Percentiles rank a stretch among this genome's conserved stretches.
Conservation (phyloP, 2,329 filamentous ascomycete genomes). For the Anthostomella pinea region DNA sequence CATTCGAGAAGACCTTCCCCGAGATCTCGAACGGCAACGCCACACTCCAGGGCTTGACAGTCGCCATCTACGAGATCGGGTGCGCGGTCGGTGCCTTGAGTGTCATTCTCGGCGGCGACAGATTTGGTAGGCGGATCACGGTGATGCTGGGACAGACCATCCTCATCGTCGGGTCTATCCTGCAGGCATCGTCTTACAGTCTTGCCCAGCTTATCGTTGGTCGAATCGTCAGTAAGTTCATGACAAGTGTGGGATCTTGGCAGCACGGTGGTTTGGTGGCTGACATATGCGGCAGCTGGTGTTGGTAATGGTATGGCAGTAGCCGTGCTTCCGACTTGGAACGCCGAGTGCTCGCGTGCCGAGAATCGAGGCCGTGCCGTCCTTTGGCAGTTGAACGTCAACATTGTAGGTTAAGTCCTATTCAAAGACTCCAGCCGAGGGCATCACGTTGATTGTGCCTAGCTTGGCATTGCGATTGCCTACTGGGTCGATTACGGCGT, state of each 20-base stretch:
- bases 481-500: slow-evolving; percentile 3
- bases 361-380: slow-evolving; percentile 1
- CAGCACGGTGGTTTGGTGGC: background rate
- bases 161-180: background rate
- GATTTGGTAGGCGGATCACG: background rate
- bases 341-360: slow-evolving; percentile 1
- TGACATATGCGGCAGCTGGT: background rate
- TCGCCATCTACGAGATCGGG: slow-evolving; percentile 1
- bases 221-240: background rate
- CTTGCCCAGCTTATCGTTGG: slow-evolving; percentile 1
- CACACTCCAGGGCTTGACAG: slow-evolving; percentile 1
- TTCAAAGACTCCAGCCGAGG: background rate
- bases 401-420: background rate
- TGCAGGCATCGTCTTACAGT: slow-evolving; percentile 1
- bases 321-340: slow-evolving; percentile 1
- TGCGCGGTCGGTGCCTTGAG: slow-evolving; percentile 1
- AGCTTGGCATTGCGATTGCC: slow-evolving; percentile 1
- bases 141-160: slow-evolving; percentile 1
- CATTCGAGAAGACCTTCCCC: background rate
- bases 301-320: slow-evolving; percentile 1
- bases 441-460: background rate
- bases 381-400: slow-evolving; percentile 2
- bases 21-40: slow-evolving; percentile 1
- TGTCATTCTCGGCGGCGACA: slow-evolving; percentile 1
- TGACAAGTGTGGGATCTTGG: background rate